Evolutionary conservation across 306 rosid genomes (phyloP).

Genomic region (Cucumis cinereus): DNA sequence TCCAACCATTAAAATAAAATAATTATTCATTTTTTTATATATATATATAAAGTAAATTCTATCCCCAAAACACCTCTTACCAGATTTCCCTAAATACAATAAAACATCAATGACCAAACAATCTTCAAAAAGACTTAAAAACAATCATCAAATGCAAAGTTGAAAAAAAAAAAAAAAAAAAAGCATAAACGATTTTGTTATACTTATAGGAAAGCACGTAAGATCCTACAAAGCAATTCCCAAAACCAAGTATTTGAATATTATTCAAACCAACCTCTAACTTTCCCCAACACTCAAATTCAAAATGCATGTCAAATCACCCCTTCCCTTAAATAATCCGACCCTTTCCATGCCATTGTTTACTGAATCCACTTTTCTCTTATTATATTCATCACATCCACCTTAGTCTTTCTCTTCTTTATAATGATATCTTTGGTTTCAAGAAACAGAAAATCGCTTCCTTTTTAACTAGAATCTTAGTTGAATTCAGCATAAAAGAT

Average conservation of each 20-base stretch:
- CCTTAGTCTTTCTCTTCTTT: neutral
- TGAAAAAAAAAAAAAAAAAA: neutral
- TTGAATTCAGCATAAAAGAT: neutral
- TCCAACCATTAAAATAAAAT: neutral
- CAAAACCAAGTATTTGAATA: neutral
- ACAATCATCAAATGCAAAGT: neutral
- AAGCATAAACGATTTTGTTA: neutral
- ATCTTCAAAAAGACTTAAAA: neutral
- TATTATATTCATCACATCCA: neutral
- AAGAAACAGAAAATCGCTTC: neutral
- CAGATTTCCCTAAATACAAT: neutral
- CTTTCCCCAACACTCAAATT: neutral
- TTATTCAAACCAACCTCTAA: neutral
- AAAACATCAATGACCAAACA: neutral
- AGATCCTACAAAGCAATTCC: neutral
- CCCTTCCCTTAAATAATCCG: conserved; percentile 1
- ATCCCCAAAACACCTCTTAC: too few species aligned
- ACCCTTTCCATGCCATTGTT: conserved; percentile 6
- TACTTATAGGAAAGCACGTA: neutral
- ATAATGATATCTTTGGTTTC: neutral
- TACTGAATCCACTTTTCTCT: conserved; percentile 2
- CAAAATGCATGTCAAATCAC: neutral
- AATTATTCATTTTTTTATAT: too few species aligned
- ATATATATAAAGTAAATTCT: too few species aligned
- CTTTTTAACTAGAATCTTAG: neutral